Percentiles rank a stretch among this genome's conserved stretches.
phyloP scores from a whole-genome alignment of 306 rosid genomes.

The Vigna angularis region DNA sequence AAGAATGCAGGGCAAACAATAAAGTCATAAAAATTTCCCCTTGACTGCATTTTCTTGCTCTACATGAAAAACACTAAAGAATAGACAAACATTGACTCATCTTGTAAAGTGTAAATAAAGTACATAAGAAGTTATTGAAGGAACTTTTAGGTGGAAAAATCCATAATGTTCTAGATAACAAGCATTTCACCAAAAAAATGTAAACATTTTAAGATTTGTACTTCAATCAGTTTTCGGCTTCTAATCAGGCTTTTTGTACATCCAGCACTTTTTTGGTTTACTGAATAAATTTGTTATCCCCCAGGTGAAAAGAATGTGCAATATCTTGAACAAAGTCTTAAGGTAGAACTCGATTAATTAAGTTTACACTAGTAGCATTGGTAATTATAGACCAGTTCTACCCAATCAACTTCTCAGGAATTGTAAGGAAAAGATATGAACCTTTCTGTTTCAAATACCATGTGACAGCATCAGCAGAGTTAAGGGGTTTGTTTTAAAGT shows the following conservation, averaged over 20 bases:
- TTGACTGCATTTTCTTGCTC: background rate
- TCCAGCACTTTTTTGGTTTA: background rate
- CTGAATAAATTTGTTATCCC: background rate
- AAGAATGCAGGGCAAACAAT: slow-evolving; percentile 1
- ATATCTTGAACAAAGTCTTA: slow-evolving; percentile 12
- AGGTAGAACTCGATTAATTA: background rate
- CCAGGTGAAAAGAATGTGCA: background rate
- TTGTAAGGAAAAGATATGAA: too few species aligned
- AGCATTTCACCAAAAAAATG: background rate
- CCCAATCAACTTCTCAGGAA: too few species aligned
- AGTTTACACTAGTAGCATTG: background rate
- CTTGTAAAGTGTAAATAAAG: background rate
- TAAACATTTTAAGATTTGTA: background rate
- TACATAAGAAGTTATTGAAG: background rate
- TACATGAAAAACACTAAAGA: slow-evolving; percentile 1
- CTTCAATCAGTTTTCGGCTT: background rate
- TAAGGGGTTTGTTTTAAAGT: background rate
- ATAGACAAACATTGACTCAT: background rate
- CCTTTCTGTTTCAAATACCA: slow-evolving; percentile 12
- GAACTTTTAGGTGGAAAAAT: background rate
- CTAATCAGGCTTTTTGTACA: background rate
- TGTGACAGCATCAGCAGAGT: background rate
- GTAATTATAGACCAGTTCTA: background rate
- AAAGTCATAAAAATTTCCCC: background rate
- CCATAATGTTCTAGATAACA: background rate